Evolutionary conservation across 2,329 filamentous ascomycete species (phyloP).

Genomic region (Fusarium fujikuroi): DNA sequence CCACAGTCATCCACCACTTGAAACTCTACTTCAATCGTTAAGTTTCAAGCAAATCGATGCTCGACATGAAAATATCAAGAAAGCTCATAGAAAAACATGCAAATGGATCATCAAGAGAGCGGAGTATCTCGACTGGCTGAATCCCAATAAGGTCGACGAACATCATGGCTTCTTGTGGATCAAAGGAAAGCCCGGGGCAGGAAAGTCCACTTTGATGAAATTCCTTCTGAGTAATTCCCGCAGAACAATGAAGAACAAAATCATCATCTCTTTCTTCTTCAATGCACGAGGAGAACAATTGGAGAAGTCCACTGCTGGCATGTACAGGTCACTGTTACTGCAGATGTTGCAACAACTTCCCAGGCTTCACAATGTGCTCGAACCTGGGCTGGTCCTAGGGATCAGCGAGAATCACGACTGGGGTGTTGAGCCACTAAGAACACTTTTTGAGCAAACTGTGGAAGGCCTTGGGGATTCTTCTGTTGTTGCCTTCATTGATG

Average conservation of each 20-base stretch:
- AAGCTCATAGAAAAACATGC: constrained; percentile 24
- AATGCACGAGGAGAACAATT: constrained; percentile 57
- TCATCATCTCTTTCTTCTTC: constrained; percentile 61
- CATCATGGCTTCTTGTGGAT: constrained; percentile 57
- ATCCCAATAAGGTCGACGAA: not conserved
- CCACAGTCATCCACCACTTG: fast-evolving
- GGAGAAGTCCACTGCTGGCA: constrained; percentile 58
- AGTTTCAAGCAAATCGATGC: constrained; percentile 27
- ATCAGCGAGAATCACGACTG: not conserved
- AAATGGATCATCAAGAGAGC: constrained; percentile 8
- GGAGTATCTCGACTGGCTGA: constrained; percentile 20
- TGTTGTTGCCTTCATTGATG: constrained; percentile 49
- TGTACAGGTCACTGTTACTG: constrained; percentile 61
- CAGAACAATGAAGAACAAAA: constrained; percentile 2
- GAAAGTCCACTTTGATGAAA: constrained; percentile 61
- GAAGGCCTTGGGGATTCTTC: not conserved
- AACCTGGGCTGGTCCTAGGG: not conserved
- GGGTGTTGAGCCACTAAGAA: not conserved
- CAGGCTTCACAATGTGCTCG: constrained; percentile 48
- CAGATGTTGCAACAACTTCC: constrained; percentile 54
- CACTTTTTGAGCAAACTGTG: not conserved
- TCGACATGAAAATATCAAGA: constrained; percentile 14
- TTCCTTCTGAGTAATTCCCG: constrained; percentile 37
- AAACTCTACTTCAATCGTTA: constrained; percentile 1
- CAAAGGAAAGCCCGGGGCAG: constrained; percentile 56